Base-by-base conservation (phyloP, 2,329 filamentous ascomycete genomes). In the Pseudopithomyces chartarum region DNA sequence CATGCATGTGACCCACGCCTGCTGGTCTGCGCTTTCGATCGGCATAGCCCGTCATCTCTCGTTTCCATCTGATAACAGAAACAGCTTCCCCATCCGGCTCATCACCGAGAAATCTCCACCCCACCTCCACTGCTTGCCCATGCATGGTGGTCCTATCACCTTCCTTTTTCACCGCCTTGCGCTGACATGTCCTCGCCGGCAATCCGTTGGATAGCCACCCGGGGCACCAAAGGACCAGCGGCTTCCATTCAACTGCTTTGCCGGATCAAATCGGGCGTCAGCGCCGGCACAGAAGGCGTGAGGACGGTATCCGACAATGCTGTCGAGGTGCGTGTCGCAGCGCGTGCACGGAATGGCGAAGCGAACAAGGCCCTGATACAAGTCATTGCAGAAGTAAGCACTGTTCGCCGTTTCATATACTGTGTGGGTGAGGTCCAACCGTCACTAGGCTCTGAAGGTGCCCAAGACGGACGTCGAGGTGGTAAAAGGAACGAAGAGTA, bases 301-400 rank as follows among this genome's bases (percentile, higher is more conserved):
- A 68, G 78, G 2, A 78, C 80, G 0, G 73, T 91, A 3, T 81
- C 82, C 0, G 80, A 85, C 22, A 80, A 84, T 6, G 77, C 76
- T 2, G 81, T 91, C 45, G 84, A 89, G 57, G 71, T 92, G 1
- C 88, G 86, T 46, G 88, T 91, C 2, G 76, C 87, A 0, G 88
- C 87, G 0, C 86, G 83, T 60, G 81, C 89, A 11, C 81, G 82
- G 58, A 86, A 90, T 13, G 87, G 88, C 13, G 86, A 90, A 68
- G 85, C 89, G 5, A 91, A 91, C 68, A 84, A 83, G 67, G 88
- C 88, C 4, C 85, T 90, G 2, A 76, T 86, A 47, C 79, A 82
- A 36, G 75, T 91, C 4, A 76, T 92, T 54, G 87, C 87, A 60
- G 78, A 85, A 67, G 86, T 87, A 19, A 52, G 38, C n/a, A n/a